Evolutionary conservation across 441 rosid genomes (phyloP), one percentile per base, ranked within the genome.

Genomic region (Bocquillonia castaneifolia): DNA sequence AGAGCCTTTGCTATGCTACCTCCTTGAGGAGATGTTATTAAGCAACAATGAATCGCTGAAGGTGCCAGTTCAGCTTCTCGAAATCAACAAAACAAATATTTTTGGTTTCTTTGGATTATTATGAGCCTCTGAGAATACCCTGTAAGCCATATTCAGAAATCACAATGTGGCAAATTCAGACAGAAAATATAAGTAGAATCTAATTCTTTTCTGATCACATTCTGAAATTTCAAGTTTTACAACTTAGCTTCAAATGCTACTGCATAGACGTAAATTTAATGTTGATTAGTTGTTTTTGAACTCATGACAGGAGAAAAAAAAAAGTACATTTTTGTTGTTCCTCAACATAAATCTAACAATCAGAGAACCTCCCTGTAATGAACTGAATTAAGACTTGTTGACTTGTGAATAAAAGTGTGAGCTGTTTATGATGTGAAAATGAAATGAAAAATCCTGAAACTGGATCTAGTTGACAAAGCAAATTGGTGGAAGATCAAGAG

Each of bases 401-500:
- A 13, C 25, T 52, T 25, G 31, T 18, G 26, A 18, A 23, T 25
- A 14, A 34, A 18, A 55, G 48, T n/a, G 52, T 66, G 50, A 61
- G 74, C 64, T 68, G 23, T 28, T 5, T 25, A 34, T 51, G 25
- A 62, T 36, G 10, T 36, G 40, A 36, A 4, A 39, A 32, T 59
- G 1, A 47, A 47, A 47, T 55, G 53, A 22, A 44, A n/a, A 18
- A 59, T 25, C 34, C 40, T 59, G 20, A 32, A 18, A 51, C 10
- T 22, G 53, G 14, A 59, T 26, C 71, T 70, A 84, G 82, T 74
- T 85, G 28, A 88, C 86, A 54, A 60, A 81, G 68, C 93, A 86
- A 51, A 88, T 83, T 15, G 88, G 83, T 31, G 81, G 89, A 8
- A 83, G 91, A 78, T 84, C 91, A 64, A 88, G 89, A 20, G 88